Percentiles rank a stretch among this genome's conserved stretches.
These are phyloP conservation scores for Logfia minima DNA, from an alignment of 129 eudicot species.

Conservation along the genomic window DNA sequence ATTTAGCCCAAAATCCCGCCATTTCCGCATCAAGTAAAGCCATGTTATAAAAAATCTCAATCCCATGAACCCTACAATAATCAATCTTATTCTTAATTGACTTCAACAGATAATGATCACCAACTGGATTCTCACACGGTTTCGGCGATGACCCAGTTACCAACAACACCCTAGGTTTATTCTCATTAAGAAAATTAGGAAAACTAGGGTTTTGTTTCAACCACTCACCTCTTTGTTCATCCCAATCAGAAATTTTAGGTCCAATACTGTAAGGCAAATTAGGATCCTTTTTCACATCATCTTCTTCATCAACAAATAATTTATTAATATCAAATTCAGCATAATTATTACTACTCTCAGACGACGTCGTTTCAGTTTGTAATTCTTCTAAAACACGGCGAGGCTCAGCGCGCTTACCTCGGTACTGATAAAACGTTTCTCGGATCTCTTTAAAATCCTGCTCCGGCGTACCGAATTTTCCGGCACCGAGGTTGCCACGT, in stretches of 20 bases:
- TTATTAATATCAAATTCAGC: slow-evolving; percentile 60
- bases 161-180: slow-evolving; percentile 73
- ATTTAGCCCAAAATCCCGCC: slow-evolving; percentile 92
- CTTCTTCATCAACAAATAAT: slow-evolving; percentile 70
- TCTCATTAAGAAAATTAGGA: slow-evolving; percentile 53
- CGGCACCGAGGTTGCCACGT: slow-evolving; percentile 74
- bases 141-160: slow-evolving; percentile 88
- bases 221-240: slow-evolving; percentile 73
- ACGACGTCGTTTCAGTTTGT: slow-evolving; percentile 22
- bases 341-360: slow-evolving; percentile 41
- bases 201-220: slow-evolving; percentile 58
- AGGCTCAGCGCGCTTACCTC: slow-evolving; percentile 61
- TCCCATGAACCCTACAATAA: slow-evolving; percentile 79
- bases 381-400: slow-evolving; percentile 71
- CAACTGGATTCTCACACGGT: slow-evolving; percentile 90
- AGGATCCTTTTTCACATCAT: slow-evolving; percentile 48
- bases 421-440: slow-evolving; percentile 51
- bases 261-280: slow-evolving; percentile 61
- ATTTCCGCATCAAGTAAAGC: slow-evolving; percentile 88
- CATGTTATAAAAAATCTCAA: slow-evolving; percentile 76
- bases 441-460: slow-evolving; percentile 68
- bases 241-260: slow-evolving; percentile 82
- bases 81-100: slow-evolving; percentile 81
- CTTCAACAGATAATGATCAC: slow-evolving; percentile 85
- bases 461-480: slow-evolving; percentile 83